phyloP scores from a whole-genome alignment of 1,284 basidiomycete species.

The Polyporus tsugae region DNA sequence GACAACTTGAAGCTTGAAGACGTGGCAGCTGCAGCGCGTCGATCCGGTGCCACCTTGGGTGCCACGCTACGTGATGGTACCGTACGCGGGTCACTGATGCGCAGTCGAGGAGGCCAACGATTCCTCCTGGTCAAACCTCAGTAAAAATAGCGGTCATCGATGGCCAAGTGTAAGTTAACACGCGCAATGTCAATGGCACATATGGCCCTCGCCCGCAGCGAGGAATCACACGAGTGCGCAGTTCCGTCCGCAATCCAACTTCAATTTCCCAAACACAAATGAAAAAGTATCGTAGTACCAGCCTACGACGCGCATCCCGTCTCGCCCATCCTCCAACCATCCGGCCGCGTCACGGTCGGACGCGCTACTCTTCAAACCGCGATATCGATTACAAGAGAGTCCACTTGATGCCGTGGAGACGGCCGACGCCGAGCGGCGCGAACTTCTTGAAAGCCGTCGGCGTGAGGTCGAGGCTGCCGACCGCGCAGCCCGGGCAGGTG shows the following conservation, averaged over 20 bases:
- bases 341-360: not conserved
- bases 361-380: not conserved
- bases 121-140: no score
- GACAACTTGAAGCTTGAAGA: no score
- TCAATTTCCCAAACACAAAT: not conserved
- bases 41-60: no score
- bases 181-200: no score
- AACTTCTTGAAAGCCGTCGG: slow-evolving; percentile 7
- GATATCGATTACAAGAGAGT: slow-evolving; percentile 24
- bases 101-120: no score
- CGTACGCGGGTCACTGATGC: no score
- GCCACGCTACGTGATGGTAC: no score
- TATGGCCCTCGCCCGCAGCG: no score
- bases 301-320: not conserved
- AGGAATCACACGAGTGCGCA: not conserved
- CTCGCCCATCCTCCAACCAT: not conserved
- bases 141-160: no score
- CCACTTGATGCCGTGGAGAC: slow-evolving; percentile 32
- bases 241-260: not conserved
- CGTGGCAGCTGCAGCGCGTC: no score
- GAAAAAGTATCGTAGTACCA: not conserved
- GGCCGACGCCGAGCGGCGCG: slow-evolving; percentile 14
- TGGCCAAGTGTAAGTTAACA: no score
- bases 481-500: slow-evolving; percentile 16
- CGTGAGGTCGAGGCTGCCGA: slow-evolving; percentile 13